These are phyloP conservation scores for Acer negundo DNA, from an alignment of 345 rosid species.

Conservation along the genomic window DNA sequence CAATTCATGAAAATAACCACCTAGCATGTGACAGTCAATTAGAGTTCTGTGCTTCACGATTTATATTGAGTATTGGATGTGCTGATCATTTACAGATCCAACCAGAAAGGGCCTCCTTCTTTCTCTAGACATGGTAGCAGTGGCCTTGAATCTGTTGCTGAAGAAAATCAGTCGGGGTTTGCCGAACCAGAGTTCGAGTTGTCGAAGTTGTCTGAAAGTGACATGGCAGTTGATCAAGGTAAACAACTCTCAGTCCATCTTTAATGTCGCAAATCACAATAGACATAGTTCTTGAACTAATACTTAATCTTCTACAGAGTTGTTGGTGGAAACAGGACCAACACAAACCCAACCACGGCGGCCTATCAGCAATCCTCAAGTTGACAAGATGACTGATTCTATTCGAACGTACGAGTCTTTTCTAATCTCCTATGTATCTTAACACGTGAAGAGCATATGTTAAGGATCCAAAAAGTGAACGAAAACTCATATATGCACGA, in stretches of 20 bases:
- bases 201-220: slow-evolving; percentile 51
- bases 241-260: slow-evolving; percentile 14
- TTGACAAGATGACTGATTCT: slow-evolving; percentile 65
- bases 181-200: slow-evolving; percentile 51
- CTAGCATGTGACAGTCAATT: neutral
- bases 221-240: slow-evolving; percentile 58
- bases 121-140: slow-evolving; percentile 59
- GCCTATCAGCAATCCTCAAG: slow-evolving; percentile 37
- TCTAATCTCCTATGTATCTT: neutral
- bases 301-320: slow-evolving; percentile 37
- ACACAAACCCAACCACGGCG: slow-evolving; percentile 58
- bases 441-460: neutral
- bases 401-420: slow-evolving; percentile 55
- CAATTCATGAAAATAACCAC: neutral
- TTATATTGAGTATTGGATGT: slow-evolving; percentile 5
- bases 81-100: slow-evolving; percentile 43
- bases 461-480: neutral
- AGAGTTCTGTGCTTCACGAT: slow-evolving; percentile 2
- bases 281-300: slow-evolving; percentile 8
- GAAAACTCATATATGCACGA: neutral
- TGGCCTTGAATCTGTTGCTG: slow-evolving; percentile 73
- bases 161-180: slow-evolving; percentile 48
- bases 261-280: slow-evolving; percentile 5
- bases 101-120: slow-evolving; percentile 51
- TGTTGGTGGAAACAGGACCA: slow-evolving; percentile 74